Conservation (phyloP, 2,329 filamentous ascomycete genomes). For the Venturia pyrina region DNA sequence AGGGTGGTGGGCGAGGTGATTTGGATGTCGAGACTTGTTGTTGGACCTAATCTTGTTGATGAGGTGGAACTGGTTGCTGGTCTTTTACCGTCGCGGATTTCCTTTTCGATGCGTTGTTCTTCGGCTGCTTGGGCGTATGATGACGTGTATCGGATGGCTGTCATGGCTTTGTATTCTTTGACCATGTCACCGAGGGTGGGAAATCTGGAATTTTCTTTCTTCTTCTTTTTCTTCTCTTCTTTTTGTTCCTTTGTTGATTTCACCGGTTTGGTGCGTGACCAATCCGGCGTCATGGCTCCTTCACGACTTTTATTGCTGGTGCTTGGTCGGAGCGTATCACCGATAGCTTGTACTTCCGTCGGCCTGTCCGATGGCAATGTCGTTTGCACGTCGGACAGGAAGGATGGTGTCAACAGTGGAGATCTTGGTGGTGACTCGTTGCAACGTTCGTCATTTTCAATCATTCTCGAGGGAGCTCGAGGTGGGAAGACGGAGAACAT, state of each 20-base stretch:
- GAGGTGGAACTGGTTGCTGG: background rate
- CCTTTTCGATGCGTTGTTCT: conserved; percentile 4
- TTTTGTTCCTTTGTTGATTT: background rate
- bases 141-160: conserved; percentile 2
- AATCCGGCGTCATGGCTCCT: conserved; percentile 2
- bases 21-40: conserved; percentile 1
- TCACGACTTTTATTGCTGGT: conserved; percentile 1
- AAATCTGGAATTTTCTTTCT: conserved; percentile 1
- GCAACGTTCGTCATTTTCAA: background rate
- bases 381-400: conserved; percentile 5
- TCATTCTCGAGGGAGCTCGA: background rate
- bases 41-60: background rate
- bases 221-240: conserved; percentile 8
- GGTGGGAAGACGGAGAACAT: conserved; percentile 4
- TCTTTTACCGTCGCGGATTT: background rate
- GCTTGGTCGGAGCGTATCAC: background rate
- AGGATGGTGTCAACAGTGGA: conserved; percentile 9
- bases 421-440: conserved; percentile 6
- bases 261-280: background rate
- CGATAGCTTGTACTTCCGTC: background rate
- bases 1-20: background rate
- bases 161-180: conserved; percentile 9
- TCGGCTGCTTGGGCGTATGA: conserved; percentile 2
- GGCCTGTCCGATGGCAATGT: background rate
- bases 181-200: conserved; percentile 6